Evolutionary conservation across 768 basidiomycete species (phyloP).

Genomic region (Suillus cothurnatus): DNA sequence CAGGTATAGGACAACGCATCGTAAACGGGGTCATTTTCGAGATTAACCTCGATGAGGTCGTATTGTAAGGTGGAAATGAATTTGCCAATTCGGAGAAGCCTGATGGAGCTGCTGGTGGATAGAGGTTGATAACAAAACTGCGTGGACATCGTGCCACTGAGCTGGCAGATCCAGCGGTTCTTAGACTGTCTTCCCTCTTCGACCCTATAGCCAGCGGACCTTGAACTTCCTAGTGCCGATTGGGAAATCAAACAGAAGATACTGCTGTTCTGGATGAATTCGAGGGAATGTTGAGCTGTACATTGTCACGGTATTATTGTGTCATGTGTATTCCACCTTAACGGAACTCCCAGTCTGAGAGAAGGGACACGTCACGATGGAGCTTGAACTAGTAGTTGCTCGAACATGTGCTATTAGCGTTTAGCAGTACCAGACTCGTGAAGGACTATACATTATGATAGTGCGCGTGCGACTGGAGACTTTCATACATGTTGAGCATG

Average conservation of each 20-base stretch:
- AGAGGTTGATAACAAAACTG: not conserved
- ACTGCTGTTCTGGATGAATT: not conserved
- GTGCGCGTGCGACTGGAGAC: not conserved
- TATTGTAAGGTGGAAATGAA: not conserved
- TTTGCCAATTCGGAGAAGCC: not conserved
- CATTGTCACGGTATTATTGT: not conserved
- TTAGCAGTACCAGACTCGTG: not conserved
- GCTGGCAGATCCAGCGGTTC: not conserved
- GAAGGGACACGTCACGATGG: not conserved
- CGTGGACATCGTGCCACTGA: not conserved
- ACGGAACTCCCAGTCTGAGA: not conserved
- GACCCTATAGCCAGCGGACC: not conserved
- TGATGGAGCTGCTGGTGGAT: not conserved
- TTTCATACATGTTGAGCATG: not conserved
- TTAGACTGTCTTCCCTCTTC: not conserved
- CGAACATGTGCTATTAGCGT: too few species aligned
- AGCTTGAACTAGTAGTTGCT: not conserved
- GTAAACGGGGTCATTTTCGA: constrained; percentile 1
- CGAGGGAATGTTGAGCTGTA: not conserved
- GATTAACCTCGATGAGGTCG: not conserved
- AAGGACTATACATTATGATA: not conserved
- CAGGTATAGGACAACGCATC: constrained; percentile 12
- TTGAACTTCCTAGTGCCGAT: not conserved
- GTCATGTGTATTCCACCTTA: not conserved
- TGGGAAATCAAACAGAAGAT: not conserved